A percentile compares a stretch with the other conserved stretches of the same genome.
These are phyloP conservation scores for Entomortierella beljakovae DNA, from an alignment of 192 early-diverging fungal species.

Conservation along the genomic window DNA sequence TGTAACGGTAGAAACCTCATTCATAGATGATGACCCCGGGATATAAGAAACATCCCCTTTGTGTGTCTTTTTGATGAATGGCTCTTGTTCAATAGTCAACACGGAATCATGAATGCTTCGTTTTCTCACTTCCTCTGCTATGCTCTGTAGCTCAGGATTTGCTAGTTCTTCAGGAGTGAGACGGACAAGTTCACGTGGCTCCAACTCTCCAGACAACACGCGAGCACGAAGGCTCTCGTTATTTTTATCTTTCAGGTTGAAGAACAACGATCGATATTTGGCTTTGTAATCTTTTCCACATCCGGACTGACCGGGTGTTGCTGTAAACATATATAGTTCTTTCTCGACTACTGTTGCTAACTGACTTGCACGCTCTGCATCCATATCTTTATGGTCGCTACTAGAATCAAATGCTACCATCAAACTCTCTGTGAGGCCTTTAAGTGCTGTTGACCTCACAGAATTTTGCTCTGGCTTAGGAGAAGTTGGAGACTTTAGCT, in stretches of 20 bases:
- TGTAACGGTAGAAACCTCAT: background rate
- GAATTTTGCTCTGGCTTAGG: slow-evolving; percentile 56
- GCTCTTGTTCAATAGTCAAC: slow-evolving; percentile 59
- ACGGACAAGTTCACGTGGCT: slow-evolving; percentile 72
- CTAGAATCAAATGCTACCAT: slow-evolving; percentile 36
- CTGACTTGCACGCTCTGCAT: slow-evolving; percentile 41
- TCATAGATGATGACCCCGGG: slow-evolving; percentile 13
- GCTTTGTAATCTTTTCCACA: slow-evolving; percentile 77
- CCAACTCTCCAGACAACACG: slow-evolving; percentile 73
- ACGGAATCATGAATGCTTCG: slow-evolving; percentile 68
- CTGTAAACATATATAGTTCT: slow-evolving; percentile 60
- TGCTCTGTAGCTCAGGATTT: slow-evolving; percentile 75
- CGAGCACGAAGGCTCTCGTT: slow-evolving; percentile 76
- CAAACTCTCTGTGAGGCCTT: slow-evolving; percentile 55
- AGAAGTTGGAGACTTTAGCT: slow-evolving; percentile 14
- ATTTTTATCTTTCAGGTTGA: slow-evolving; percentile 85
- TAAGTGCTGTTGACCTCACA: slow-evolving; percentile 60
- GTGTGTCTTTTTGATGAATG: slow-evolving; percentile 71
- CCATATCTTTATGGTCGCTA: slow-evolving; percentile 6
- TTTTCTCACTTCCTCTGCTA: slow-evolving; percentile 66
- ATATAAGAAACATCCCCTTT: slow-evolving; percentile 68
- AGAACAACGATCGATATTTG: slow-evolving; percentile 80
- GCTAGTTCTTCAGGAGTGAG: slow-evolving; percentile 94
- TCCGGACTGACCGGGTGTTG: slow-evolving; percentile 53
- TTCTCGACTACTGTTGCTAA: slow-evolving; percentile 61